Base-by-base conservation (phyloP, 225 moss, liverwort and hornwort genomes). In the Sphagnum contortum region DNA sequence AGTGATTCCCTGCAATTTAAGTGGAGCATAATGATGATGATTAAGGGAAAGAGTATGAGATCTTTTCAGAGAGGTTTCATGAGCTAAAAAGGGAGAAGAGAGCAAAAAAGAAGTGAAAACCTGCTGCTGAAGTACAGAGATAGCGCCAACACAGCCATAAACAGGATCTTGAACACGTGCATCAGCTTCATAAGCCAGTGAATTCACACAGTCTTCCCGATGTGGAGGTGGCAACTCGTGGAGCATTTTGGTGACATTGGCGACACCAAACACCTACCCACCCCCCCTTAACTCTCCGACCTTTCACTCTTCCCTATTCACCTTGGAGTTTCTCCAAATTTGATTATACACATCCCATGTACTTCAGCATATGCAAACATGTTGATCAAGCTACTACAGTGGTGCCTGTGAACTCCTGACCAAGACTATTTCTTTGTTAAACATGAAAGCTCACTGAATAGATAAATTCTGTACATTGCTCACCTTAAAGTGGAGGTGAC, bases 141-240 rank as follows among this genome's bases (percentile, higher is more conserved):
- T 94, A 63, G 94, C 94, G 57, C 94, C 94, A 4, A 94, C 94
- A 49, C 94, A 91, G 44, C 94, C 94, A 61, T 94, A 94, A 7
- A 94, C 91, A 50, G 94, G 94, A 74, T 94, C 94, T 83, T 94
- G 94, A 69, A 94, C 94, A 60, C 94, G 82, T 7, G 94, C 94
- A 80, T 94, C 94, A 55, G 94, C 94, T 61, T 94, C 94, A 68
- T 94, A 94, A 47, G 94, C 94, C 65, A 94, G 81, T 48, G 94
- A 94, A 79, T 94, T 94, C 66, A 94, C 91, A 69, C 94, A 94
- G 66, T 94, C 94, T 79, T 94, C 94, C 62, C 94, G 81, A 67
- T 94, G 94, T 57, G 94, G 91, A 59, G 94, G 94, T 74, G 94
- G 94, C 68, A 94, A 83, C 78, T 94, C 94, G 76, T 94, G 94